Evolutionary conservation across 352 stramenopile genomes (phyloP).

Genomic region (Globisporangium canariense): DNA sequence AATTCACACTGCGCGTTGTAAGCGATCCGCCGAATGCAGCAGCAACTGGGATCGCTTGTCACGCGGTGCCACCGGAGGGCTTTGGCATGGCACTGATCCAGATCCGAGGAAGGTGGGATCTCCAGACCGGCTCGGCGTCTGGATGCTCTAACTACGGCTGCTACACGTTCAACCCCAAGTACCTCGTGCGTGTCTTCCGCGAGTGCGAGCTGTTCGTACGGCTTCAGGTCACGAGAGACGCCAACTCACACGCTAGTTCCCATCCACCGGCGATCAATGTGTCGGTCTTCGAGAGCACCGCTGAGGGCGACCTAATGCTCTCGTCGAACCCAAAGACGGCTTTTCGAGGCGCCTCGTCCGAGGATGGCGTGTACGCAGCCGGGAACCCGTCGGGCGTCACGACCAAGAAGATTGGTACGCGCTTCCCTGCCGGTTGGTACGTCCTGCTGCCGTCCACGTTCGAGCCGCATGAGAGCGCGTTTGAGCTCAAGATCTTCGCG

Average conservation of each 20-base stretch:
- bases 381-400: slow-evolving; percentile 52
- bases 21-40: slow-evolving; percentile 45
- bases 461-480: slow-evolving; percentile 51
- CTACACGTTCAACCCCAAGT: slow-evolving; percentile 83
- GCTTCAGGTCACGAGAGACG: slow-evolving; percentile 32
- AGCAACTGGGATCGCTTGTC: slow-evolving; percentile 20
- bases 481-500: slow-evolving; percentile 58
- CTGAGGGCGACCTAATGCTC: slow-evolving; percentile 50
- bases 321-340: slow-evolving; percentile 58
- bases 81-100: slow-evolving; percentile 42
- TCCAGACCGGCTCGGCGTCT: slow-evolving; percentile 48
- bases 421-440: slow-evolving; percentile 57
- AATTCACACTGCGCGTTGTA: slow-evolving; percentile 59
- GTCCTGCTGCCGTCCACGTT: slow-evolving; percentile 76
- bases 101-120: slow-evolving; percentile 48
- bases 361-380: slow-evolving; percentile 49
- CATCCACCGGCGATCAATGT: slow-evolving; percentile 59
- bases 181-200: slow-evolving; percentile 52
- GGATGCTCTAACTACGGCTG: slow-evolving; percentile 78
- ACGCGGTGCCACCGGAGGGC: slow-evolving; percentile 48
- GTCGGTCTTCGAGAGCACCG: slow-evolving; percentile 62
- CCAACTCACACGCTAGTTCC: slow-evolving; percentile 4
- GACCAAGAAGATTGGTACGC: slow-evolving; percentile 26
- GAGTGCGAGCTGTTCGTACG: slow-evolving; percentile 57
- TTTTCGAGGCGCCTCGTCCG: slow-evolving; percentile 51